Base-by-base conservation (phyloP, 495 filamentous ascomycete species). In the Trichoderma gamsii region DNA sequence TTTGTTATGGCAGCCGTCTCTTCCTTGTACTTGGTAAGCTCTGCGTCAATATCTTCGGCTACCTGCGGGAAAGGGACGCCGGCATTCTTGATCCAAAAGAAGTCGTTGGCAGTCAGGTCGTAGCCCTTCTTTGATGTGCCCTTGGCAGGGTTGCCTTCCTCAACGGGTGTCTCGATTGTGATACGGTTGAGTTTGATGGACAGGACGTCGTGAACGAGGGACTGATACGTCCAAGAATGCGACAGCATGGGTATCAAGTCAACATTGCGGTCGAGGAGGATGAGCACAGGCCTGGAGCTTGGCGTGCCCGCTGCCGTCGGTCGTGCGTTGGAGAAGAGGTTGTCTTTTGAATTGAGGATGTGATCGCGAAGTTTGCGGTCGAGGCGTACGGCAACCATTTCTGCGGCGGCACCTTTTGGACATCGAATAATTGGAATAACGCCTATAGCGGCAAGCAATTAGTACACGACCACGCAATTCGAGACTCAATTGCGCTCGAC, bases 211-310 rank as follows among this genome's bases (percentile, higher is more conserved):
- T 97, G 90, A 41, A 97, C 92, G 21, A 99, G 84, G 1, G 93
- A 97, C 74, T 98, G 95, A 73, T 99, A 99, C 4, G 93, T 97
- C 95, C 95, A 99, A 1, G 93, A 97, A 78, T 99, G 95, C 27
- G 93, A 97, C 1, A 98, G 84, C 96, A 98, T 98, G n/a, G 96
- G 93, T 68, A 97, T 92, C 44, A 98, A 77, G 77, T 99, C 95
- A 27, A 99, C 88, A 70, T 96, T 98, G 69, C 95, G 90, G 78
- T 98, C 95, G 59, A 97, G 88, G 65, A 97, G 88, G 68, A 97
- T 84, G 66, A 97, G 84, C 0, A 96, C 91, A 0, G 93, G 93
- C 38, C 93, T 82, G 25, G 91, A 89, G 3, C 86, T 85, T 2
- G 89, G 84, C 1, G 90, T 87, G 18, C 81, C 77, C 21, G 79